Conservation (phyloP, 345 rosid genomes). For the Erucastrum elatum region DNA sequence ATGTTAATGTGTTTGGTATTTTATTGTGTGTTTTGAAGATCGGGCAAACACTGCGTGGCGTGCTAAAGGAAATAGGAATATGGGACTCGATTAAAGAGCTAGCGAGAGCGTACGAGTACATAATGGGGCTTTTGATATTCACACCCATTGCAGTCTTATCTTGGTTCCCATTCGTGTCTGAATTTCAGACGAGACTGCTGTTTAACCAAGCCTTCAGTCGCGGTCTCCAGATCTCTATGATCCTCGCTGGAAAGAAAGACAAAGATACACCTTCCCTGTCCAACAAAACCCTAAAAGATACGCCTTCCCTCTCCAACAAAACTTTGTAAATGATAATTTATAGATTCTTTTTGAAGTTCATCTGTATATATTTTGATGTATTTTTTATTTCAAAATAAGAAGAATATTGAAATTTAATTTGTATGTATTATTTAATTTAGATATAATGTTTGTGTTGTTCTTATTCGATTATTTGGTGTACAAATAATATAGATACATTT, state of each 20-base stretch:
- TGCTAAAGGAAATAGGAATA: constrained; percentile 51
- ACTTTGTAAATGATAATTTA: neutral
- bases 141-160: constrained; percentile 71
- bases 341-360: no score
- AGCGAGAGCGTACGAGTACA: constrained; percentile 80
- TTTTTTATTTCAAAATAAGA: no score
- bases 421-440: neutral
- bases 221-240: constrained; percentile 93
- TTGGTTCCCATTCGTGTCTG: constrained; percentile 87
- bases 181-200: constrained; percentile 83
- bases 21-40: constrained; percentile 44
- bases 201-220: constrained; percentile 97
- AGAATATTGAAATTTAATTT: no score
- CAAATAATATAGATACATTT: no score
- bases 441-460: no score
- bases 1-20: constrained; percentile 1
- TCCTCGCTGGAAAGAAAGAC: constrained; percentile 67
- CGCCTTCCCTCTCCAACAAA: neutral
- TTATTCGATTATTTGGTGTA: no score
- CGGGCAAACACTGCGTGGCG: constrained; percentile 64
- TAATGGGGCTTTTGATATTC: constrained; percentile 76
- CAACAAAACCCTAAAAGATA: neutral
- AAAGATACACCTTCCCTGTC: constrained; percentile 23
- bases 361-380: neutral
- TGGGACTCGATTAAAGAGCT: constrained; percentile 93